Conservation (phyloP, 306 rosid species). For the Crataegus laevigata region DNA sequence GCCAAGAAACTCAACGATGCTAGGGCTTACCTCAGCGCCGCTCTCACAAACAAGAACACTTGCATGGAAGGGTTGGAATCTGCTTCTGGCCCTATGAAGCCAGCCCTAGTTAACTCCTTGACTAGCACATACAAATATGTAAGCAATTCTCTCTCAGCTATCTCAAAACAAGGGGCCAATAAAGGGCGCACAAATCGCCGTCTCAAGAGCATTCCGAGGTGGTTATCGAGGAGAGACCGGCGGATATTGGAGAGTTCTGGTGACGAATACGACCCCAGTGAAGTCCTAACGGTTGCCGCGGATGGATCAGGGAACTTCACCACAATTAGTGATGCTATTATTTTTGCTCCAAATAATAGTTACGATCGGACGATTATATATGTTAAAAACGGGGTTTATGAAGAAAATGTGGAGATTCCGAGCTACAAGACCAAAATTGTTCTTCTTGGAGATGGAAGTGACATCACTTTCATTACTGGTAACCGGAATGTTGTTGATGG, state of each 20-base stretch:
- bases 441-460: slow-evolving; percentile 73
- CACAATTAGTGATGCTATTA: slow-evolving; percentile 52
- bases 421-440: slow-evolving; percentile 58
- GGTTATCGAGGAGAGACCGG: slow-evolving; percentile 32
- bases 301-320: slow-evolving; percentile 74
- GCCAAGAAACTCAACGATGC: slow-evolving; percentile 37
- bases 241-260: slow-evolving; percentile 30
- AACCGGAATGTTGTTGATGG: slow-evolving; percentile 42
- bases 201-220: slow-evolving; percentile 27
- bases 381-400: slow-evolving; percentile 51
- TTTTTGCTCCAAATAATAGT: slow-evolving; percentile 64
- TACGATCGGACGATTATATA: slow-evolving; percentile 47
- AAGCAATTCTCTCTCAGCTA: slow-evolving; percentile 59
- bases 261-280: slow-evolving; percentile 29
- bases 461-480: slow-evolving; percentile 51
- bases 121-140: slow-evolving; percentile 48
- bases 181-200: slow-evolving; percentile 34
- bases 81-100: slow-evolving; percentile 61
- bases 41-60: slow-evolving; percentile 78
- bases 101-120: slow-evolving; percentile 37
- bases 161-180: slow-evolving; percentile 22
- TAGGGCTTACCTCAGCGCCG: slow-evolving; percentile 67
- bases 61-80: slow-evolving; percentile 73
- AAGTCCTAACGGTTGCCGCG: slow-evolving; percentile 48
- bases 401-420: slow-evolving; percentile 68